A percentile compares a stretch with the other conserved stretches of the same genome.
These are phyloP conservation scores for Suillus decipiens DNA, from an alignment of 768 basidiomycete genomes.

Conservation along the genomic window DNA sequence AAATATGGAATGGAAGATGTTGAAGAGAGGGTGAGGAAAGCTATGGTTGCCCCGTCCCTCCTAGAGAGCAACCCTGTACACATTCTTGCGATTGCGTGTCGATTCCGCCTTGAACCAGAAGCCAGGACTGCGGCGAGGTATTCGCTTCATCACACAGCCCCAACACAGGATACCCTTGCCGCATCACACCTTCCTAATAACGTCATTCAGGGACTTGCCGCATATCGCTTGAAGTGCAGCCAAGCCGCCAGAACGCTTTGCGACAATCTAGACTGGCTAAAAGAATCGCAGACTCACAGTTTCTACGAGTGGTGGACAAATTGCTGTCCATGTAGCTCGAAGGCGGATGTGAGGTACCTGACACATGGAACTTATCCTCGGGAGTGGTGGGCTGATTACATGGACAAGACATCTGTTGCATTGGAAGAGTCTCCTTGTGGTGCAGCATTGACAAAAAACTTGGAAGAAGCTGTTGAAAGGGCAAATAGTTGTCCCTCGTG, in stretches of 20 bases:
- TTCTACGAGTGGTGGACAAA: conserved; percentile 33
- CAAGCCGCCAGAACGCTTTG: conserved; percentile 22
- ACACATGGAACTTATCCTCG: conserved; percentile 29
- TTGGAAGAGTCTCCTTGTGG: conserved; percentile 28
- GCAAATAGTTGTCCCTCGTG: conserved; percentile 24
- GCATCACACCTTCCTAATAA: conserved; percentile 11
- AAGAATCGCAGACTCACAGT: conserved; percentile 21
- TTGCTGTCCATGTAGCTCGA: conserved; percentile 26
- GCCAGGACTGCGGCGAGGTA: conserved; percentile 29
- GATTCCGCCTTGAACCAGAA: conserved; percentile 32
- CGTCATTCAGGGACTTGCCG: conserved; percentile 18
- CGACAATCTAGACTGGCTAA: conserved; percentile 25
- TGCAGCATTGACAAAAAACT: conserved; percentile 17
- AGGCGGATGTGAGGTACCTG: conserved; percentile 26
- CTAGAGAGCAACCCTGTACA: conserved; percentile 29
- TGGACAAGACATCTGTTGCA: conserved; percentile 25
- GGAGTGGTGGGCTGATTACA: conserved; percentile 34
- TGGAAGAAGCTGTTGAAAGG: conserved; percentile 20
- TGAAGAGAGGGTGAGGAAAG: conserved; percentile 24
- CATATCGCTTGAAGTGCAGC: conserved; percentile 25
- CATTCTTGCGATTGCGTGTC: conserved; percentile 38
- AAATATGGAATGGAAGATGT: conserved; percentile 35
- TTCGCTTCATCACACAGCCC: conserved; percentile 25
- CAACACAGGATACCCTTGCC: conserved; percentile 5
- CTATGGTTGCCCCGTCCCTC: conserved; percentile 28